These are phyloP conservation scores for Adiantum capillusveneris DNA, from an alignment of 75 land plant genomes.

Conservation along the genomic window DNA sequence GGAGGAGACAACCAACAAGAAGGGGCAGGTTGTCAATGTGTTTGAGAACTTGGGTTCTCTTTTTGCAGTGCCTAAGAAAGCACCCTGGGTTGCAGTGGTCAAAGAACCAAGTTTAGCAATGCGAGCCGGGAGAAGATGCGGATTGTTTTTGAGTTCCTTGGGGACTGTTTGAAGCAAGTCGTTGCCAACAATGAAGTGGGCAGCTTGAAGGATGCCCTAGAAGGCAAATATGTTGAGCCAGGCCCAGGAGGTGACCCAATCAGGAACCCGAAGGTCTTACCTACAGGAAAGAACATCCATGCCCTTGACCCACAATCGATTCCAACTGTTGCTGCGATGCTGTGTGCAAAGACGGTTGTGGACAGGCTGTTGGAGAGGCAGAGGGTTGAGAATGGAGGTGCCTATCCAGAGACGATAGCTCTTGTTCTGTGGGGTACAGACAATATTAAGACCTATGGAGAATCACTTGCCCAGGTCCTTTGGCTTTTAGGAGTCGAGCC, in stretches of 20 bases:
- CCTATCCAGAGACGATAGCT: constrained; percentile 95
- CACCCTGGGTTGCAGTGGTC: constrained; percentile 85
- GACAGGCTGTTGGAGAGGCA: constrained; percentile 90
- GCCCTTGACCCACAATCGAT: constrained; percentile 97
- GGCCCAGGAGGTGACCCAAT: constrained; percentile 99
- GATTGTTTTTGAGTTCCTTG: constrained; percentile 61
- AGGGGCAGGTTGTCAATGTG: constrained; percentile 91
- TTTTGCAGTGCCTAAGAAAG: constrained; percentile 65
- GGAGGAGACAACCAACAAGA: constrained; percentile 55
- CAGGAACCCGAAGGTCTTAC: constrained; percentile 93
- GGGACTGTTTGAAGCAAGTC: constrained; percentile 81
- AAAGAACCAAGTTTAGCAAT: constrained; percentile 60
- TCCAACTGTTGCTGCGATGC: constrained; percentile 92
- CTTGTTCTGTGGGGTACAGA: constrained; percentile 99
- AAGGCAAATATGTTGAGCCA: constrained; percentile 92
- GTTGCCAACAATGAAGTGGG: constrained; percentile 94
- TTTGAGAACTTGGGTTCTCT: constrained; percentile 55
- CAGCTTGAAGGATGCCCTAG: constrained; percentile 80
- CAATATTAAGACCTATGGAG: constrained; percentile 99
- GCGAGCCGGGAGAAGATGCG: constrained; percentile 72
- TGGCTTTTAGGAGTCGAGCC: constrained; percentile 97
- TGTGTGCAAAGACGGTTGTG: constrained; percentile 89
- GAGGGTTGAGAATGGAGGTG: constrained; percentile 82
- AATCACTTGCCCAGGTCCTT: constrained; percentile 91
- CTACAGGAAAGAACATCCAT: constrained; percentile 98